These are phyloP conservation scores for Calcarisporium arbuscula DNA, from an alignment of 2,329 filamentous ascomycete genomes.

Conservation along the genomic window DNA sequence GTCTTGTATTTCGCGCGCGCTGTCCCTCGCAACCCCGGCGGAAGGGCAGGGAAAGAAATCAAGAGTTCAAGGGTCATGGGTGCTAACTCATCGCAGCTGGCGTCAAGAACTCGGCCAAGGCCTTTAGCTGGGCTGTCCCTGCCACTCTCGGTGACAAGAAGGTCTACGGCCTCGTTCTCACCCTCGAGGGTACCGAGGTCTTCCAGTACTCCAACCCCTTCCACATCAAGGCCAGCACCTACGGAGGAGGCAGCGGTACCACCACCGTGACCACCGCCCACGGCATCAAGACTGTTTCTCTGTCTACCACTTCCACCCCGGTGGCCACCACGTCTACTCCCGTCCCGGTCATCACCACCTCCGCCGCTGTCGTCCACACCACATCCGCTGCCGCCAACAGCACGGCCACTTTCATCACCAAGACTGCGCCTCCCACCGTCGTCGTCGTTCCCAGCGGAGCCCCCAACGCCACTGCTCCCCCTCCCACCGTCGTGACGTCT, in stretches of 20 bases:
- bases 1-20: too few relatives aligned
- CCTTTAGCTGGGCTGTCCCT: conserved; percentile 46
- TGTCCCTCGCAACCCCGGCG: too few relatives aligned
- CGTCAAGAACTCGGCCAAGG: conserved; percentile 37
- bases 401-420: conserved; percentile 14
- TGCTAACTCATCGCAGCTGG: conserved; percentile 28
- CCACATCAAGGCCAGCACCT: conserved; percentile 33
- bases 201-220: conserved; percentile 62
- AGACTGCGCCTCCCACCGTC: conserved; percentile 13
- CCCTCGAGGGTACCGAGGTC: conserved; percentile 38
- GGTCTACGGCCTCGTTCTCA: conserved; percentile 54
- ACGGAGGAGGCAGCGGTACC: conserved; percentile 13
- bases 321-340: conserved; percentile 14
- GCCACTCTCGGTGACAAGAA: conserved; percentile 34
- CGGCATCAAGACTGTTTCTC: conserved; percentile 24
- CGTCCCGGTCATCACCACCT: conserved; percentile 16
- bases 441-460: conserved; percentile 14
- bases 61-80: too few relatives aligned
- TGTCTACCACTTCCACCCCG: conserved; percentile 13
- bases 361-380: conserved; percentile 17
- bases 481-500: conserved; percentile 13
- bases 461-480: conserved; percentile 19
- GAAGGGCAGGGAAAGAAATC: too few relatives aligned
- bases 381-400: conserved; percentile 10
- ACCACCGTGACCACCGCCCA: conserved; percentile 21